These are phyloP conservation scores for Colletotrichum euphorbiae DNA, from an alignment of 2,329 filamentous ascomycete genomes.

Conservation along the genomic window DNA sequence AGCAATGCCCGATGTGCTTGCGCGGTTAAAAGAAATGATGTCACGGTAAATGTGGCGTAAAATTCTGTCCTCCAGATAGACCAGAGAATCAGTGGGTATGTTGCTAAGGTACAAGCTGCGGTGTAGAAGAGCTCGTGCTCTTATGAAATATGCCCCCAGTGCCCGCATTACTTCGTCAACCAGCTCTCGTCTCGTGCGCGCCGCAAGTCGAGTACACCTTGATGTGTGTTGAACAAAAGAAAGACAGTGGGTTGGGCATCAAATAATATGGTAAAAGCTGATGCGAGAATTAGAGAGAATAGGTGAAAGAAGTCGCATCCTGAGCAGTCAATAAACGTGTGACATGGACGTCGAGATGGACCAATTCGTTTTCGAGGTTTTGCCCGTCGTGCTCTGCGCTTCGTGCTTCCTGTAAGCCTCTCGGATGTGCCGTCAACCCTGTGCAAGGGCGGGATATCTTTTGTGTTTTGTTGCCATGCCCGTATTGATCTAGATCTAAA, in stretches of 20 bases:
- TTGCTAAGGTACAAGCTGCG: slow-evolving; percentile 33
- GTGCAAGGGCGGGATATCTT: slow-evolving; percentile 32
- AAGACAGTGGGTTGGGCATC: slow-evolving; percentile 15
- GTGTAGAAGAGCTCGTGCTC: slow-evolving; percentile 17
- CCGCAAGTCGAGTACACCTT: slow-evolving; percentile 1
- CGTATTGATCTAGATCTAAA: slow-evolving; percentile 34
- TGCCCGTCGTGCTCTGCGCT: not conserved
- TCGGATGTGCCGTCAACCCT: slow-evolving; percentile 7
- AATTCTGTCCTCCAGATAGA: slow-evolving; percentile 15
- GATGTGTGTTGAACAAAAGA: slow-evolving; percentile 28
- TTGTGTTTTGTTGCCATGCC: slow-evolving; percentile 37
- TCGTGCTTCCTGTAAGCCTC: slow-evolving; percentile 4
- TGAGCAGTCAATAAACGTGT: slow-evolving; percentile 5
- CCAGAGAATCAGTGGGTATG: slow-evolving; percentile 27
- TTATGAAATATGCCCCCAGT: slow-evolving; percentile 6
- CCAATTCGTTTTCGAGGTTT: not conserved
- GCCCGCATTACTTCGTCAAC: slow-evolving; percentile 29
- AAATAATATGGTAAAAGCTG: slow-evolving; percentile 33
- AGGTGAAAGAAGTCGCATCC: slow-evolving; percentile 2
- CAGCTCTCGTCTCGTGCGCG: slow-evolving; percentile 2
- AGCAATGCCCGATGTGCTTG: not conserved
- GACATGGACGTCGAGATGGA: not conserved
- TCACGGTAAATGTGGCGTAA: slow-evolving; percentile 14
- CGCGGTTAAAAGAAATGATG: not conserved
- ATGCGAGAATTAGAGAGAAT: slow-evolving; percentile 28